Evolutionary conservation across 192 early-diverging fungal species (phyloP), one percentile per base, ranked within the genome.

Genomic region (Gamsiella multidivaricata): DNA sequence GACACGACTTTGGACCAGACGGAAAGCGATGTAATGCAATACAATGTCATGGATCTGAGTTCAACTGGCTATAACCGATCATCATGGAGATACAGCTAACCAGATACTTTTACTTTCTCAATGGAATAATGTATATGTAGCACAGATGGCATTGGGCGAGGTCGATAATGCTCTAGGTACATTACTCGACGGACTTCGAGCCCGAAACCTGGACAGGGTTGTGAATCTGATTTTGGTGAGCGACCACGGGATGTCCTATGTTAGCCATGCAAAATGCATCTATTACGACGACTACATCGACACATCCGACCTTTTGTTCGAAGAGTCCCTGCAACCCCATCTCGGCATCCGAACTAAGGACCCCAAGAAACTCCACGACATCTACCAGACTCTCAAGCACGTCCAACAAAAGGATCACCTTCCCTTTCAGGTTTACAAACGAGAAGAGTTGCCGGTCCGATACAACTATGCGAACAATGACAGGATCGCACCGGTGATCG

Each of bases 191-290:
- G 88, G 85, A n/a, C 61, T 96, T 0, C 81, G 50, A 4, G 53
- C 62, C 5, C 88, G 92, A 31, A 85, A 89, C 49, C 75, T 94
- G 58, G 82, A 85, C 14, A 34, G 86, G 15, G 65, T 84, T 14
- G 91, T 94, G 25, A 91, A 96, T 69, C 36, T 95, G 1, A 63
- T 85, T 55, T 60, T 90, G 43, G 84, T 90, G 33, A 94, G 93
- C 68, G 96, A 98, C 75, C 96, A 98, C 45, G 96, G 96, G 7
- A 98, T 98, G 96, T 80, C 91, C 0, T 81, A 83, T 37, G 75
- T 82, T 0, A 75, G 81, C 28, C 61, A 43, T 29, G 57, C 80
- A 7, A 70, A 86, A 42, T 82, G 88, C 29, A 88, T 96, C 39
- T 94, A 89, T 70, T 81, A 94, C 51, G 94, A 96, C 55, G 90